phyloP scores from a whole-genome alignment of 2,329 filamentous ascomycete genomes.

The Westerdykella sp. region DNA sequence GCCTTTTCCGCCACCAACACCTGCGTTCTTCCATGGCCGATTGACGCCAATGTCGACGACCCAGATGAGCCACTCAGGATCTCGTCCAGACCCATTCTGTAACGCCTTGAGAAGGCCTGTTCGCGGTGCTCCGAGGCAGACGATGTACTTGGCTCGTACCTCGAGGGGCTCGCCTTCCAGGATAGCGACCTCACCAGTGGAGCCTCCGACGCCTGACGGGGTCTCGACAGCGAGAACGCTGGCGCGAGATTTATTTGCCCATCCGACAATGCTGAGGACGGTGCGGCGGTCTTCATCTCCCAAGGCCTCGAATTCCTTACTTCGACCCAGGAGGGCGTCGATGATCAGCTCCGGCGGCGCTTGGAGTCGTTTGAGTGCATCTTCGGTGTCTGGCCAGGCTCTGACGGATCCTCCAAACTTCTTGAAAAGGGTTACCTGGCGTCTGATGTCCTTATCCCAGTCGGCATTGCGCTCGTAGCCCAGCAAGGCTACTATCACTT shows the following conservation, averaged over 20 bases:
- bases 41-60: conserved; percentile 85
- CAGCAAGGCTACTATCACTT: conserved; percentile 76
- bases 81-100: conserved; percentile 50
- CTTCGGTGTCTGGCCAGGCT: conserved; percentile 53
- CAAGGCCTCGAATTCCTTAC: conserved; percentile 82
- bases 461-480: conserved; percentile 78
- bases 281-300: conserved; percentile 74
- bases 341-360: conserved; percentile 73
- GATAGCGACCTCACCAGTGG: conserved; percentile 53
- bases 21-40: conserved; percentile 77
- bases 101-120: conserved; percentile 75
- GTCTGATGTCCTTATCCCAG: conserved; percentile 70
- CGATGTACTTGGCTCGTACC: conserved; percentile 73
- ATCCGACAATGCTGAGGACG: conserved; percentile 84
- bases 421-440: conserved; percentile 77
- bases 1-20: conserved; percentile 72
- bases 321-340: conserved; percentile 80
- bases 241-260: conserved; percentile 83
- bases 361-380: conserved; percentile 49
- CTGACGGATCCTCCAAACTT: conserved; percentile 72
- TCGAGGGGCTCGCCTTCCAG: conserved; percentile 72
- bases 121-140: conserved; percentile 82
- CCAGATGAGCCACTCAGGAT: conserved; percentile 66
- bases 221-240: conserved; percentile 83
- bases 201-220: conserved; percentile 80